Evolutionary conservation across 495 filamentous ascomycete species (phyloP).

Genomic region (Aspergillus bertholletiae): DNA sequence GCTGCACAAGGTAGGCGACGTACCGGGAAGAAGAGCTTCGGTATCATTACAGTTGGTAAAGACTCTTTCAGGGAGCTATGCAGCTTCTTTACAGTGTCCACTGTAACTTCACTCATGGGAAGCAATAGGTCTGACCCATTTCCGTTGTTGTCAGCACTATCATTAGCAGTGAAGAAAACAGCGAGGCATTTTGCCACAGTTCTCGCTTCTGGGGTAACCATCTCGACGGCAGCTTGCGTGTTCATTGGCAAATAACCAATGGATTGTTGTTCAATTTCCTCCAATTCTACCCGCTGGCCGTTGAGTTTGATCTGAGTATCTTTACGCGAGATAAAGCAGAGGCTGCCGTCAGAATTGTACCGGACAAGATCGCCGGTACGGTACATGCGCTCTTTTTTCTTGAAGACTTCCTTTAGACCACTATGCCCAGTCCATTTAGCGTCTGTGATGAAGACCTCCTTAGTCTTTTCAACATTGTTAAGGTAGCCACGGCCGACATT

Average conservation of each 20-base stretch:
- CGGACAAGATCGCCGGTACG: slow-evolving; percentile 50
- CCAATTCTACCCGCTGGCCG: slow-evolving; percentile 63
- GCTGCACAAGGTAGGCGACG: slow-evolving; percentile 50
- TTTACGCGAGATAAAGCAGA: slow-evolving; percentile 53
- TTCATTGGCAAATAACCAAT: slow-evolving; percentile 24
- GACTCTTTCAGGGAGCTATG: slow-evolving; percentile 30
- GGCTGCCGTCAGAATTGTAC: slow-evolving; percentile 50
- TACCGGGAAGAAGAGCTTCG: slow-evolving; percentile 58
- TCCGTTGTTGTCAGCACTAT: slow-evolving; percentile 12
- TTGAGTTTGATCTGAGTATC: slow-evolving; percentile 66
- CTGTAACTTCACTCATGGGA: slow-evolving; percentile 28
- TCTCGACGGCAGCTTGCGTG: slow-evolving; percentile 40
- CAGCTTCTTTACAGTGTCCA: slow-evolving; percentile 29
- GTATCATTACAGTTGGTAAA: slow-evolving; percentile 57
- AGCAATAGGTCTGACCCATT: slow-evolving; percentile 23
- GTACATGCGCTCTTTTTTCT: slow-evolving; percentile 36
- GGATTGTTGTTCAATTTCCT: slow-evolving; percentile 61
- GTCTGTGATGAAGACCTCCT: slow-evolving; percentile 52
- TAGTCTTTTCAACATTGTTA: slow-evolving; percentile 51
- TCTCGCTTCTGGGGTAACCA: slow-evolving; percentile 34
- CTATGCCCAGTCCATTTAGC: slow-evolving; percentile 44
- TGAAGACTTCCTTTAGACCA: slow-evolving; percentile 23
- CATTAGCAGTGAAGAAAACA: slow-evolving; percentile 37
- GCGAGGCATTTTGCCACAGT: slow-evolving; percentile 37
- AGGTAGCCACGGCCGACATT: slow-evolving; percentile 59